Evolutionary conservation across 1,139 yeast species (phyloP).

Genomic region (Kodamaea ohmeri): DNA sequence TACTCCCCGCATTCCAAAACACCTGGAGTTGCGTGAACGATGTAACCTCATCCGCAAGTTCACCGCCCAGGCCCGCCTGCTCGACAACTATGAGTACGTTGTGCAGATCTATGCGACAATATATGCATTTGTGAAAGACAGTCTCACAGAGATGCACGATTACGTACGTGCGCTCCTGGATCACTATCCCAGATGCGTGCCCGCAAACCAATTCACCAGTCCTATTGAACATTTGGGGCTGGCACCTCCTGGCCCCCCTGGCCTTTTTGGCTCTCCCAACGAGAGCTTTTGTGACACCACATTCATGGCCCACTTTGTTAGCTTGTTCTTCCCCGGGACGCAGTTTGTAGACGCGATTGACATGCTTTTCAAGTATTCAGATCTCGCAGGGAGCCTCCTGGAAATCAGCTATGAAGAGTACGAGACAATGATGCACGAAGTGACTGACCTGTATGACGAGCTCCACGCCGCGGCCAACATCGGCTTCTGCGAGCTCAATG

Average conservation of each 20-base stretch:
- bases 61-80: constrained; percentile 9
- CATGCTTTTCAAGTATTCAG: no score
- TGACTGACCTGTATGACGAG: constrained; percentile 12
- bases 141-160: constrained; percentile 9
- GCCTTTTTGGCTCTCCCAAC: no score
- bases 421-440: constrained; percentile 7
- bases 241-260: no score
- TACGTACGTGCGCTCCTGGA: constrained; percentile 7
- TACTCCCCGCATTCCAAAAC: constrained; percentile 7
- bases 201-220: no score
- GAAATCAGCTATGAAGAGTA: no score
- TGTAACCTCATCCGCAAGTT: constrained; percentile 13
- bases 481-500: constrained; percentile 11
- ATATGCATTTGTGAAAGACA: constrained; percentile 11
- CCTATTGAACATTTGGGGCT: no score
- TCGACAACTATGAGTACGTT: constrained; percentile 11
- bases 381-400: no score
- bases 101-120: constrained; percentile 12
- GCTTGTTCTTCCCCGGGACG: constrained; percentile 12
- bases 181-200: constrained; percentile 5
- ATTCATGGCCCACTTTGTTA: constrained; percentile 11
- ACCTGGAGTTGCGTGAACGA: constrained; percentile 11
- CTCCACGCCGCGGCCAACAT: constrained; percentile 12
- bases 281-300: no score
- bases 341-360: constrained; percentile 5